Conservation (phyloP, 495 filamentous ascomycete species). For the Hyaloscypha bicolor region DNA sequence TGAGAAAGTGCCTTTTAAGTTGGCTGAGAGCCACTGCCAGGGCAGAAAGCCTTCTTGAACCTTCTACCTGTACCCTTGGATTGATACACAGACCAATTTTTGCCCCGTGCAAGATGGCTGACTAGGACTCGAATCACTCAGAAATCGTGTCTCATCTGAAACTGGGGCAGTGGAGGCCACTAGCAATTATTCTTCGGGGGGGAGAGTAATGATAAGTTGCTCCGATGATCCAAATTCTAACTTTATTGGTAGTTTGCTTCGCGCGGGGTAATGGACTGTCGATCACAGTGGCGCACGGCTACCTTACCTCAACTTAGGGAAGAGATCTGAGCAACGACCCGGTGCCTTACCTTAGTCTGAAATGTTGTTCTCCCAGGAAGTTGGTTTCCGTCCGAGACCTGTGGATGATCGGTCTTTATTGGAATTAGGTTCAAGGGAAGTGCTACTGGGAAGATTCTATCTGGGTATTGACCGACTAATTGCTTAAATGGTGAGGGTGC, state of each 20-base stretch:
- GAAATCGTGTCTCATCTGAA: no score
- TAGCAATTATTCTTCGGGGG: no score
- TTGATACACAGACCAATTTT: no score
- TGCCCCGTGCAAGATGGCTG: no score
- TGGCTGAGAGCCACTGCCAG: no score
- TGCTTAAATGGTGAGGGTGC: not conserved
- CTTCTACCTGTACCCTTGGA: no score
- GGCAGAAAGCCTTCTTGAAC: no score
- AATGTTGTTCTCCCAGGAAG: not conserved
- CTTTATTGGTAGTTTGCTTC: not conserved
- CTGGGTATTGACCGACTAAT: not conserved
- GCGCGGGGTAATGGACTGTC: not conserved
- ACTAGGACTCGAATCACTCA: no score
- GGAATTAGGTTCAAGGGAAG: not conserved
- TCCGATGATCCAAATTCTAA: not conserved
- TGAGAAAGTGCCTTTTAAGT: no score
- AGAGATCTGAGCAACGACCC: not conserved
- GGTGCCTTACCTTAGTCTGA: not conserved
- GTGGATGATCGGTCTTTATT: not conserved
- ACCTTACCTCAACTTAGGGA: not conserved
- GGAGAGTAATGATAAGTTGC: not conserved
- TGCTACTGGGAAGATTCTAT: not conserved
- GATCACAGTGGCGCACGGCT: not conserved
- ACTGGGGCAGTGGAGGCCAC: no score
- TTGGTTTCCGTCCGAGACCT: not conserved